These are phyloP conservation scores for Vaccinium corymbosum DNA, from an alignment of 148 eudicot species.

Conservation along the genomic window DNA sequence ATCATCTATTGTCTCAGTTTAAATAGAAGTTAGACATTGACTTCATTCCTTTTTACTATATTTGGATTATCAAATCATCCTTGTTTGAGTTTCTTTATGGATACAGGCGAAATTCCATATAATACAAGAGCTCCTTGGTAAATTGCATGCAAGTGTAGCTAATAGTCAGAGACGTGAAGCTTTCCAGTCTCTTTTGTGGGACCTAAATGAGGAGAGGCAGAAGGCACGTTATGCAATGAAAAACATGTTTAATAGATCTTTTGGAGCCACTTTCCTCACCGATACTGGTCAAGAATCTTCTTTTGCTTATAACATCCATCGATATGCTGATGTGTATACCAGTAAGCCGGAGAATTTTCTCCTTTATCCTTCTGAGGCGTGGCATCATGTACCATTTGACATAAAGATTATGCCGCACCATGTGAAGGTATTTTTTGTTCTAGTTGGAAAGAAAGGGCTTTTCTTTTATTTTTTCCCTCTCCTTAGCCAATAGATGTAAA, in stretches of 20 bases:
- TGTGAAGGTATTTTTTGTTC: slow-evolving; percentile 60
- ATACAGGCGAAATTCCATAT: slow-evolving; percentile 89
- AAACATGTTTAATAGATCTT: slow-evolving; percentile 80
- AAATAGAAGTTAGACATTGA: neutral
- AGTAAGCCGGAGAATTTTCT: slow-evolving; percentile 95
- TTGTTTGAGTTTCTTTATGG: neutral
- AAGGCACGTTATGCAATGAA: slow-evolving; percentile 73
- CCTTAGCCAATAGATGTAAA: neutral
- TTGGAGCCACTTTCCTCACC: slow-evolving; percentile 94
- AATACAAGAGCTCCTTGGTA: slow-evolving; percentile 92
- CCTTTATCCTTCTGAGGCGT: slow-evolving; percentile 78
- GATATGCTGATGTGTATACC: slow-evolving; percentile 91
- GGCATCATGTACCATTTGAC: slow-evolving; percentile 89
- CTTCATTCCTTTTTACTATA: neutral
- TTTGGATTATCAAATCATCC: neutral
- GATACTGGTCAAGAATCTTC: slow-evolving; percentile 96
- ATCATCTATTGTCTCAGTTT: neutral
- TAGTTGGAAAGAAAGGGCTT: slow-evolving; percentile 1
- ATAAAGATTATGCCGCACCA: slow-evolving; percentile 99
- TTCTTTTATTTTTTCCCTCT: neutral
- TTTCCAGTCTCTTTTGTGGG: slow-evolving; percentile 62
- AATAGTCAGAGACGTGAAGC: slow-evolving; percentile 50
- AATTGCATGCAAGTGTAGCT: slow-evolving; percentile 65
- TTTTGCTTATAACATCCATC: slow-evolving; percentile 91
- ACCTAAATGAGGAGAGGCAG: slow-evolving; percentile 80